phyloP scores from a whole-genome alignment of 2,329 filamentous ascomycete genomes.

The Fusarium papillatum region DNA sequence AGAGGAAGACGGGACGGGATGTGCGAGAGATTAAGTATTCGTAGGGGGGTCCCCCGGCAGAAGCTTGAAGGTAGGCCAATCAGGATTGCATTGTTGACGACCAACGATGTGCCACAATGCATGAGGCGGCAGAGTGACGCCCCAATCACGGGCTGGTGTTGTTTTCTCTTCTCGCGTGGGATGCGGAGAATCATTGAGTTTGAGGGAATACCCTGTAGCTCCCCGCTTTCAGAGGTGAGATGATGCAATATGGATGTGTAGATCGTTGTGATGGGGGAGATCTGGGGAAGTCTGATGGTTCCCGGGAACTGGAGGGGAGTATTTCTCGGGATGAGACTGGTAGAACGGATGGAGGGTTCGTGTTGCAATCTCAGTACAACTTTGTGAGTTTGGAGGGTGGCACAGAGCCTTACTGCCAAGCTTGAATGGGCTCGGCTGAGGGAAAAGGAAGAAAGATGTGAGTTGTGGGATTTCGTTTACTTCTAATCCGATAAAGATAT shows the following conservation, averaged over 20 bases:
- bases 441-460: not conserved
- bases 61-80: not conserved
- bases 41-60: not conserved
- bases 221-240: not conserved
- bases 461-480: not conserved
- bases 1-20: not conserved
- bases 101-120: not conserved
- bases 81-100: not conserved
- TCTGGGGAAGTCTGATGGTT: not conserved
- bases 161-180: not conserved
- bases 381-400: not conserved
- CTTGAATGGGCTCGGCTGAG: not conserved
- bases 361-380: not conserved
- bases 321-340: not conserved
- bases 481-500: not conserved
- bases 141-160: slow-evolving; percentile 1
- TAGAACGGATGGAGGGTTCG: not conserved
- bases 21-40: not conserved
- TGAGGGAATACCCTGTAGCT: not conserved
- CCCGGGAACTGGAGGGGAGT: not conserved
- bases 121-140: not conserved
- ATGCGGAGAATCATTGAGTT: not conserved
- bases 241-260: not conserved
- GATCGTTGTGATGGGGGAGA: not conserved
- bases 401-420: not conserved